Evolutionary conservation across 2,329 filamentous ascomycete species (phyloP).

Genomic region (Sporothrix curviconia): DNA sequence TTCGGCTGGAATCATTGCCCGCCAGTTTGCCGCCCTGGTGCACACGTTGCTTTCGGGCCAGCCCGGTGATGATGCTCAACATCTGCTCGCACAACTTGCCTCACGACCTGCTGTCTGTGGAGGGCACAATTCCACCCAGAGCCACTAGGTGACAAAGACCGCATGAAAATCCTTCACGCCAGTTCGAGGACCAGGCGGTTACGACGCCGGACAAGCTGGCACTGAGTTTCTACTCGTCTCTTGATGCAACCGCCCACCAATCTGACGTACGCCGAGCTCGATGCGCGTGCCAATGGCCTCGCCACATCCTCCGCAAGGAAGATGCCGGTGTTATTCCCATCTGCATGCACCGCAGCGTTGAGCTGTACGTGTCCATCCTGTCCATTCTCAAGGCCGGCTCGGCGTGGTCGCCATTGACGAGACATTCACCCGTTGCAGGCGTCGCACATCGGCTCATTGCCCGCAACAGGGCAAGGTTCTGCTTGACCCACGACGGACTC

Average conservation of each 20-base stretch:
- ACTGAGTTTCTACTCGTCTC: conserved; percentile 16
- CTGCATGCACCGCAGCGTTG: conserved; percentile 33
- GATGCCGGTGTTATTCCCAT: conserved; percentile 30
- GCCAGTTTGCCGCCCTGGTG: conserved; percentile 19
- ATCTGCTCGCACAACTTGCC: conserved; percentile 15
- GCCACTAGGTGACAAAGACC: conserved; percentile 16
- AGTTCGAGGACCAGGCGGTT: conserved; percentile 23
- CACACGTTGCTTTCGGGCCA: conserved; percentile 14
- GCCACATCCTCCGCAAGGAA: conserved; percentile 20
- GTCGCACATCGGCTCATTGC: conserved; percentile 33
- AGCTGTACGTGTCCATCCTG: conserved; percentile 44
- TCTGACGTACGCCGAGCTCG: conserved; percentile 31
- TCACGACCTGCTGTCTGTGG: conserved; percentile 7
- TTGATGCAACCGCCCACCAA: conserved; percentile 23
- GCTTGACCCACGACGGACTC: conserved; percentile 23
- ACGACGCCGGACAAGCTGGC: conserved; percentile 18
- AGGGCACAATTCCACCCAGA: conserved; percentile 3
- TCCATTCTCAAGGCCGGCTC: conserved; percentile 52
- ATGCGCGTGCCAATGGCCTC: conserved; percentile 28
- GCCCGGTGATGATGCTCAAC: conserved; percentile 14
- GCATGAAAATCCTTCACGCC: conserved; percentile 20
- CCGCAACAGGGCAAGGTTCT: conserved; percentile 28
- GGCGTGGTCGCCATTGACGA: conserved; percentile 52
- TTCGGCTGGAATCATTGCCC: conserved; percentile 17
- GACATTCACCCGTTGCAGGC: conserved; percentile 30